Percentiles rank a stretch among this genome's conserved stretches.
These are phyloP conservation scores for Colletotrichum salicis DNA, from an alignment of 2,329 filamentous ascomycete genomes.

Conservation along the genomic window DNA sequence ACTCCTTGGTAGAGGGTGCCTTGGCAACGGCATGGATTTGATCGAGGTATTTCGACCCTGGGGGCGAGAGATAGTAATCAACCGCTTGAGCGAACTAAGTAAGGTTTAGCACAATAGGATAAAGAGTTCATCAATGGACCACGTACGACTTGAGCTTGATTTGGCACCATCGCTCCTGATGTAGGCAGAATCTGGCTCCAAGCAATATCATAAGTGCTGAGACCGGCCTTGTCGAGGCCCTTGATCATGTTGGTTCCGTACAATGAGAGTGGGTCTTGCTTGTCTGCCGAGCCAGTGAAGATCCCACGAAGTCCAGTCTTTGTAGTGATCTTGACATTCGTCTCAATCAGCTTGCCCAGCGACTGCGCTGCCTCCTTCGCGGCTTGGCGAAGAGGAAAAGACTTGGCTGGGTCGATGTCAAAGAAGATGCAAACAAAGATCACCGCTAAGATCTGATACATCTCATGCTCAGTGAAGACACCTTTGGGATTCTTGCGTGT, in stretches of 20 bases:
- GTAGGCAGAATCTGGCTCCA: constrained; percentile 78
- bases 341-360: constrained; percentile 70
- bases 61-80: constrained; percentile 75
- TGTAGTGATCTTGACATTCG: constrained; percentile 70
- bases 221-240: constrained; percentile 70
- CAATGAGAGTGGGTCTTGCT: constrained; percentile 65
- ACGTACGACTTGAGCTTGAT: constrained; percentile 74
- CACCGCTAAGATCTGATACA: constrained; percentile 71
- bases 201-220: constrained; percentile 73
- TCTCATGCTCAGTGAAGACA: constrained; percentile 63
- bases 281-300: constrained; percentile 61
- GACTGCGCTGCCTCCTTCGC: constrained; percentile 66
- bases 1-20: constrained; percentile 63
- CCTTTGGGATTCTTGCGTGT: constrained; percentile 69
- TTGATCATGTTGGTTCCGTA: constrained; percentile 76
- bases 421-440: constrained; percentile 75
- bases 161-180: constrained; percentile 74
- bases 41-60: constrained; percentile 65
- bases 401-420: constrained; percentile 73
- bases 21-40: constrained; percentile 71
- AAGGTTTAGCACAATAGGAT: constrained; percentile 34
- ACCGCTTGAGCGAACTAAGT: constrained; percentile 76
- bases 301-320: constrained; percentile 59
- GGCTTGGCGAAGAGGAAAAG: constrained; percentile 70
- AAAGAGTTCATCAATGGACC: too few species aligned